A percentile compares a stretch with the other conserved stretches of the same genome.
Evolutionary conservation across 192 early-diverging fungal genomes (phyloP).

Genomic region (Chytriomyces sp.): DNA sequence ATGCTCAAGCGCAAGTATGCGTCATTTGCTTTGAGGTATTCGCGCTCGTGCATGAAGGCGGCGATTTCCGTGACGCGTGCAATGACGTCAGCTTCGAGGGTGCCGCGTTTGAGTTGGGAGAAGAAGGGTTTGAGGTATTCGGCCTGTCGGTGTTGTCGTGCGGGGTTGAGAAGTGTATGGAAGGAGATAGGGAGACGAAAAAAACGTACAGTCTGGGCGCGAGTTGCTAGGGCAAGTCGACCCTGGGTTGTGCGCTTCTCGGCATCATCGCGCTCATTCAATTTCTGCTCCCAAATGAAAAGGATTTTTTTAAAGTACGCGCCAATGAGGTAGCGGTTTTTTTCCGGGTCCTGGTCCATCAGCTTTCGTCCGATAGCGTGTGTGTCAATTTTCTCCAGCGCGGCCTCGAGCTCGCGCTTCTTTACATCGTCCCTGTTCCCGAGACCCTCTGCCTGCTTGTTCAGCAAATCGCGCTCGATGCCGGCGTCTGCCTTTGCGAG

Average conservation of each 20-base stretch:
- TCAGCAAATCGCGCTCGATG: slow-evolving; percentile 58
- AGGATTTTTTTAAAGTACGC: slow-evolving; percentile 84
- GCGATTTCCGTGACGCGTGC: slow-evolving; percentile 91
- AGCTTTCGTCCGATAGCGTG: slow-evolving; percentile 70
- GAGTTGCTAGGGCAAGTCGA: slow-evolving; percentile 78
- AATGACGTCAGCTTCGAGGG: slow-evolving; percentile 81
- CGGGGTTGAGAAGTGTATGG: background rate
- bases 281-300: slow-evolving; percentile 81
- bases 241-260: slow-evolving; percentile 78
- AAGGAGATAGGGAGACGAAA: background rate
- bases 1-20: slow-evolving; percentile 91
- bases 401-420: slow-evolving; percentile 47
- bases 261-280: slow-evolving; percentile 78
- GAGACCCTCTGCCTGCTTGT: slow-evolving; percentile 56
- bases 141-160: slow-evolving; percentile 11
- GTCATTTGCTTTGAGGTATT: slow-evolving; percentile 90
- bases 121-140: slow-evolving; percentile 95
- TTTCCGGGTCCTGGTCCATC: slow-evolving; percentile 77
- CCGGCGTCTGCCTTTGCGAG: slow-evolving; percentile 82
- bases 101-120: slow-evolving; percentile 73
- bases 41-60: slow-evolving; percentile 76
- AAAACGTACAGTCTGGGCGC: slow-evolving; percentile 64
- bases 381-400: slow-evolving; percentile 71
- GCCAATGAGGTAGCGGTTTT: slow-evolving; percentile 70
- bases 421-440: slow-evolving; percentile 51